Evolutionary conservation across 805 yeast genomes (phyloP), one percentile per base, ranked within the genome.

Genomic region (Priceomyces melissophilus): DNA sequence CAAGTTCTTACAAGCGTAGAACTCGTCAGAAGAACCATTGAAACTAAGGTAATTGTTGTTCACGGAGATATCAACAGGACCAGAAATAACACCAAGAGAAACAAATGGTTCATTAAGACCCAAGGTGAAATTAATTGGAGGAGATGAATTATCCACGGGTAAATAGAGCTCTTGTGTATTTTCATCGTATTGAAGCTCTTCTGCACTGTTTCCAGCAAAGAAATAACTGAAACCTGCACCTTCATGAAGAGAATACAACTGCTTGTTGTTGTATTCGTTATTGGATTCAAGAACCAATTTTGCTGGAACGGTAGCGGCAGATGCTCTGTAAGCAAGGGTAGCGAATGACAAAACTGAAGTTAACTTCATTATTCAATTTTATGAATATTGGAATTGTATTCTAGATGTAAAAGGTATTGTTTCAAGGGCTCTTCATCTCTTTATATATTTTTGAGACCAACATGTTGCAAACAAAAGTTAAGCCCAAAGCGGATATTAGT

Each of bases 171-270:
- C n/a, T n/a, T n/a, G n/a, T n/a, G n/a, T n/a, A n/a, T n/a, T n/a
- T n/a, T n/a, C n/a, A n/a, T 55, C 54, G 47, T 58, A 64, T 35
- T 46, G 37, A 26, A 58, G 46, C 10, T 44, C 44, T 23, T 45
- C 49, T 30, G 61, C 52, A 17, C 39, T 42, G 12, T 41, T 30
- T 14, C 59, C 60, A 33, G 65, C 44, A 55, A 65, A 61, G 28
- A 66, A 48, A 54, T 69, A 73, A 57, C 62, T 55, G 43, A 69
- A 52, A 39, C 67, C 77, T 38, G 77, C 77, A 49, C 76, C 77
- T 50, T 65, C 73, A 49, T 71, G 78, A 32, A 43, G 42, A 26
- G 60, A 43, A 36, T 52, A 44, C 30, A 68, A 42, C 33, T 59
- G 63, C 13, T 53, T 40, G 29, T 63, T 64, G 42, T 65, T 43